phyloP scores from a whole-genome alignment of 73 alveolate species.

The Loxodes magnus region DNA sequence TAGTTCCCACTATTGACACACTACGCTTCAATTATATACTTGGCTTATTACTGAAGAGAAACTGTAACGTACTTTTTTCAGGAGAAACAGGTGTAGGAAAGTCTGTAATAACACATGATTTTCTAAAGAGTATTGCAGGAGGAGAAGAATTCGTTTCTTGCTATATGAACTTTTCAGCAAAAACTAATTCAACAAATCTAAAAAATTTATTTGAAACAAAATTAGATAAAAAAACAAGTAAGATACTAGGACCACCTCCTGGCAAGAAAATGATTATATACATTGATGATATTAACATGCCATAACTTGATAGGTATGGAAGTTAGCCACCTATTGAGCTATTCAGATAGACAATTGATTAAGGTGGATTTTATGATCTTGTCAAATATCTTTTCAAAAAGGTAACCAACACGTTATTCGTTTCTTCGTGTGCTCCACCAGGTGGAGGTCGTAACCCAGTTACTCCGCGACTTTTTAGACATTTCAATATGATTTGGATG shows the following conservation, averaged over 20 bases:
- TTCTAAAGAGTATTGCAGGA: constrained; percentile 24
- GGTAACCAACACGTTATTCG: constrained; percentile 90
- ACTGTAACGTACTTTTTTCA: constrained; percentile 76
- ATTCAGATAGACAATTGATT: constrained; percentile 44
- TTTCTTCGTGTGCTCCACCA: constrained; percentile 91
- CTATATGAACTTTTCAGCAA: constrained; percentile 90
- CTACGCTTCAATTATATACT: constrained; percentile 64
- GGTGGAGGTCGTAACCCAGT: constrained; percentile 96
- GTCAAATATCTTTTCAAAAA: constrained; percentile 90
- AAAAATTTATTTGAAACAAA: constrained; percentile 66
- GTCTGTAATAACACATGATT: constrained; percentile 43
- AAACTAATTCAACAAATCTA: constrained; percentile 91
- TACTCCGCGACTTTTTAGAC: constrained; percentile 97
- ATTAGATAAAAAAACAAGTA: constrained; percentile 21
- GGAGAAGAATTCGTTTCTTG: constrained; percentile 49
- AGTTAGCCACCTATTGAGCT: constrained; percentile 67
- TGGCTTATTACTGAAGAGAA: not conserved
- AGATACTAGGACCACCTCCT: constrained; percentile 35
- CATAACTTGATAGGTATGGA: constrained; percentile 58
- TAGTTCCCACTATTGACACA: constrained; percentile 97
- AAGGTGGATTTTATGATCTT: constrained; percentile 93
- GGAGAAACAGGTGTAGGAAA: constrained; percentile 97
- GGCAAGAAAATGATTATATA: constrained; percentile 43
- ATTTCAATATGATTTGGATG: constrained; percentile 76
- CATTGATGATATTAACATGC: constrained; percentile 61